Percentiles rank a stretch among this genome's conserved stretches.
phyloP scores from a whole-genome alignment of 1,139 yeast species.

The Tardiomyces blankii region DNA sequence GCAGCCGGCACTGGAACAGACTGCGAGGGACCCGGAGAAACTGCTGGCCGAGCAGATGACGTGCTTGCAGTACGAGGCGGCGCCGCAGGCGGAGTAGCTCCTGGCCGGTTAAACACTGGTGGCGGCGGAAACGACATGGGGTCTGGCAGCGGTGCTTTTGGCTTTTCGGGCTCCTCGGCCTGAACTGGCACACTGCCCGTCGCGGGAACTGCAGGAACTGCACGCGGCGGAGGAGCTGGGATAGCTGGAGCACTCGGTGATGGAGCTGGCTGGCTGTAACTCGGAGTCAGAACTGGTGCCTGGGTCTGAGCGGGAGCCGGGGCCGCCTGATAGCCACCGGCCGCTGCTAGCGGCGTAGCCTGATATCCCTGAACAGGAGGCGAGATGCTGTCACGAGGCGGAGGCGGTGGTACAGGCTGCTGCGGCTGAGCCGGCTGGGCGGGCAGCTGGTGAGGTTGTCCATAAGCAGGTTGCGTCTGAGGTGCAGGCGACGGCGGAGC shows the following conservation, averaged over 20 bases:
- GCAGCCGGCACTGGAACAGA: conserved; percentile 3
- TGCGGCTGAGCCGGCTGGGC: neutral
- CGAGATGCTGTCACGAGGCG: too few species aligned
- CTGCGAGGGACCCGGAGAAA: conserved; percentile 2
- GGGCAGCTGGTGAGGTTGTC: conserved; percentile 11
- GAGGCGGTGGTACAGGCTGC: conserved; percentile 3
- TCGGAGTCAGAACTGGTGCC: too few species aligned
- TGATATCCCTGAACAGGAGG: conserved; percentile 1
- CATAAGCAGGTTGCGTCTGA: conserved; percentile 4
- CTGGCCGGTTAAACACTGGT: conserved; percentile 18
- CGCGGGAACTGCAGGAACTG: conserved; percentile 2
- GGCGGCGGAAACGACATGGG: conserved; percentile 35
- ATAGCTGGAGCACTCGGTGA: neutral
- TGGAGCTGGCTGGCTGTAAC: too few species aligned
- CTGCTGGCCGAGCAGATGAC: conserved; percentile 1
- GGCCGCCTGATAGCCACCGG: neutral
- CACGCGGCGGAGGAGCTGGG: conserved; percentile 8
- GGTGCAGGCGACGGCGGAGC: conserved; percentile 1
- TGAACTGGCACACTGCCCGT: neutral
- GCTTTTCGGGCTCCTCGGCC: conserved; percentile 2
- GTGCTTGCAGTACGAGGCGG: too few species aligned
- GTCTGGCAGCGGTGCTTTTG: conserved; percentile 27
- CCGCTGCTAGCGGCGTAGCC: conserved; percentile 2
- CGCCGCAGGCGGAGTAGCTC: too few species aligned
- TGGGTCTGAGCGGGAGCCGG: conserved; percentile 2